Evolutionary conservation across 2,329 filamentous ascomycete species (phyloP).

Genomic region (Colletotrichum musae): DNA sequence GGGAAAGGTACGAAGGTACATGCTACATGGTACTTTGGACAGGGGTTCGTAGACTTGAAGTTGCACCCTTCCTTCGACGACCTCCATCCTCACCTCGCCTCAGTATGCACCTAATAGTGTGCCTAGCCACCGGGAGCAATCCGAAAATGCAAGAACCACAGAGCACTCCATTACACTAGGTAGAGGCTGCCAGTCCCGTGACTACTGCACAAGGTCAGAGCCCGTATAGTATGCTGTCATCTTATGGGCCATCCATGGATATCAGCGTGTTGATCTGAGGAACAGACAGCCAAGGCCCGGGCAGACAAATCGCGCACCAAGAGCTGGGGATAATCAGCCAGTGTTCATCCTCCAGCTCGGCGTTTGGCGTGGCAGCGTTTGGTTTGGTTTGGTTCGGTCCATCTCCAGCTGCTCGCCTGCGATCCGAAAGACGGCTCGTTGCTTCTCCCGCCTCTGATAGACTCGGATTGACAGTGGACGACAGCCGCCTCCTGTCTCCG

Average conservation of each 20-base stretch:
- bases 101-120: background rate
- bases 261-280: background rate
- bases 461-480: conserved; percentile 33
- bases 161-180: background rate
- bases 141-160: background rate
- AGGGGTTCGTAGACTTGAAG: background rate
- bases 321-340: background rate
- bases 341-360: background rate
- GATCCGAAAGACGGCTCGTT: background rate
- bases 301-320: conserved; percentile 20
- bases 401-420: background rate
- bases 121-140: conserved; percentile 19
- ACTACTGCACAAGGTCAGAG: background rate
- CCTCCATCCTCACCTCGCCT: conserved; percentile 14
- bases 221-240: too few relatives aligned
- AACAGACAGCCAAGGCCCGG: background rate
- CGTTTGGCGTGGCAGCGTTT: background rate
- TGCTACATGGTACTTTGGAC: too few relatives aligned
- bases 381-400: background rate
- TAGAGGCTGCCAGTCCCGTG: background rate
- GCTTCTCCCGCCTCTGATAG: conserved; percentile 31
- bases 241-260: too few relatives aligned
- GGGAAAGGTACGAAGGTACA: too few relatives aligned
- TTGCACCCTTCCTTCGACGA: conserved; percentile 1
- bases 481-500: conserved; percentile 34